phyloP scores from a whole-genome alignment of 768 basidiomycete genomes.

The Boletus sp. region DNA sequence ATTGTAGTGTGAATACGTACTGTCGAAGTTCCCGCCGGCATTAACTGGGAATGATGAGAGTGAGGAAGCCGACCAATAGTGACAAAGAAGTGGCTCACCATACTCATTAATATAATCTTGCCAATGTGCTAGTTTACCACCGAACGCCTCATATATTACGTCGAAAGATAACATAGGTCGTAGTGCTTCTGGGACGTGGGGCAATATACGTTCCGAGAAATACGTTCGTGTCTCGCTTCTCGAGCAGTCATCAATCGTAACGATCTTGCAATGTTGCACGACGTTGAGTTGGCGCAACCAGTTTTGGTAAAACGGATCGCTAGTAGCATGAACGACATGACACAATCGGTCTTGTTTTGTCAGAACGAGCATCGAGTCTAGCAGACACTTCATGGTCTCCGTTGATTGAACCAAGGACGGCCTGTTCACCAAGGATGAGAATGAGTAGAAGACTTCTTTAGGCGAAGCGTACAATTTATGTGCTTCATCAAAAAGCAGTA shows the following conservation, averaged over 20 bases:
- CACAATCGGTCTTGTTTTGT: conserved; percentile 87
- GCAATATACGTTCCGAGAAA: conserved; percentile 62
- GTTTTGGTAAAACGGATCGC: conserved; percentile 83
- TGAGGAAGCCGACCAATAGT: not conserved
- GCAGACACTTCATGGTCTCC: conserved; percentile 79
- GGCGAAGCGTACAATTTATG: conserved; percentile 63
- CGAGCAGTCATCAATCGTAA: conserved; percentile 78
- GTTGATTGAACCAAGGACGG: conserved; percentile 73
- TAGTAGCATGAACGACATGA: conserved; percentile 80
- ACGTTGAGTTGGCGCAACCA: conserved; percentile 79
- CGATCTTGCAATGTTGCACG: conserved; percentile 83
- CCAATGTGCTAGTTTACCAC: conserved; percentile 83
- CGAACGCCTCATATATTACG: conserved; percentile 72
- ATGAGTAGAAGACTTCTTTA: not conserved
- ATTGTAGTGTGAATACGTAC: conserved; percentile 41
- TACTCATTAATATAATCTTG: conserved; percentile 78
- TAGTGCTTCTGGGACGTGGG: conserved; percentile 67
- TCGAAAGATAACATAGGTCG: conserved; percentile 63
- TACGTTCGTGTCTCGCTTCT: conserved; percentile 67
- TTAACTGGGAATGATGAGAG: conserved; percentile 51
- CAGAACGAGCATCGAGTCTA: conserved; percentile 83
- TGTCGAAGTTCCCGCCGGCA: conserved; percentile 65
- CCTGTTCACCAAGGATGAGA: conserved; percentile 35
- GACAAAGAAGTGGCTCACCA: conserved; percentile 35
- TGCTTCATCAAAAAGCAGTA: conserved; percentile 83